Base-by-base conservation (phyloP, 768 basidiomycete species). In the Tephrocybe rancida region DNA sequence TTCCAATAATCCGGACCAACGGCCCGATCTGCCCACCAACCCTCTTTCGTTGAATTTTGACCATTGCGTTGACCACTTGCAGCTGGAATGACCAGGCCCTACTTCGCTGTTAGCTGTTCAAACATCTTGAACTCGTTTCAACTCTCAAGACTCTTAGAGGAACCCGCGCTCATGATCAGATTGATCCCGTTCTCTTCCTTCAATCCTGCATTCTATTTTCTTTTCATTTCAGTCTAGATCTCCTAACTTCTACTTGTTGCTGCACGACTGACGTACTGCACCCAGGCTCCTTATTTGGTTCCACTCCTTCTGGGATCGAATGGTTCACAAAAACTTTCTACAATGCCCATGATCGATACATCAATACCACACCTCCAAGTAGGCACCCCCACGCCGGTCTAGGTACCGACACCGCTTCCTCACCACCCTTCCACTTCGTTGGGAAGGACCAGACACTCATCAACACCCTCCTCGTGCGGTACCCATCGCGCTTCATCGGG, bases 401-500 rank as follows among this genome's bases (percentile, higher is more conserved):
- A 60, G 67, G 8, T 10, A 39, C 2, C 27, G 10, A 29, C 29
- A 35, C 3, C 2, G 7, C 34, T 5, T 35, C 22, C 16, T 13
- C 7, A 6, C 1, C 6, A 13, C 44, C 57, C 6, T 64, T 64
- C 38, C 59, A 64, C 32, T 84, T 84, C 58, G 79, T 82, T 16
- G 82, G 83, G 8, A 82, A 83, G 59, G 84, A 84, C 64, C 80
- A 84, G 61, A 77, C 77, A 0, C 55, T 85, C 29, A 77, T 84
- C 61, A 84, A 79, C 57, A 64, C 75, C 1, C 61, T 80, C 45
- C 60, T 80, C 52, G 55, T 78, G 26, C 74, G 82, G 37, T 73
- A 74, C 62, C 77, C 83, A 1, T 61, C 69, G 3, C 74, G 75
- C 18, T 68, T 84, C 62, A 61, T 79, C 21, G 70, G 75, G 1